Percentiles rank a stretch among this genome's conserved stretches.
These are phyloP conservation scores for Alectoria sarmentosa DNA, from an alignment of 495 filamentous ascomycete genomes.

Conservation along the genomic window DNA sequence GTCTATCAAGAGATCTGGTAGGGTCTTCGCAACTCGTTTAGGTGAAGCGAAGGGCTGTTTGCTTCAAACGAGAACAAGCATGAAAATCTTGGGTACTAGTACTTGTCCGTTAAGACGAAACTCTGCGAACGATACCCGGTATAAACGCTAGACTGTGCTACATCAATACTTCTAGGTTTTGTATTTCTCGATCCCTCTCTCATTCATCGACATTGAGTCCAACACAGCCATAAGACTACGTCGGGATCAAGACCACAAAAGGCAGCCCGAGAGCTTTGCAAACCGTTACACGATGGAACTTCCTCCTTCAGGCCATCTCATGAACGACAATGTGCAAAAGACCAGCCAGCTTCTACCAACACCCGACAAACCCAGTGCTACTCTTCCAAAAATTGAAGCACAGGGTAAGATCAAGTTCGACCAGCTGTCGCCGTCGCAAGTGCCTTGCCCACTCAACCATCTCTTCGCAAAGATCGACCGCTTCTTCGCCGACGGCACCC, in stretches of 20 bases:
- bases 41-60: not conserved
- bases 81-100: not conserved
- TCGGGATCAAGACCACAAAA: not conserved
- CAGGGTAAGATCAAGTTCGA: too few relatives aligned
- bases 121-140: not conserved
- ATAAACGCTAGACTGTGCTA: not conserved
- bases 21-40: too few relatives aligned
- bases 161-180: not conserved
- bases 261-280: not conserved
- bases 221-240: not conserved
- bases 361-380: not conserved
- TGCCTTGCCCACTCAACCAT: not conserved
- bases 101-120: not conserved
- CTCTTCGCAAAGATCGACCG: not conserved
- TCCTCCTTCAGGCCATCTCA: conserved; percentile 2
- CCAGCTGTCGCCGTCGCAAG: not conserved
- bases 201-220: not conserved
- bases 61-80: not conserved
- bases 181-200: not conserved
- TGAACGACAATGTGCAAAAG: not conserved
- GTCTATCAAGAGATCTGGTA: too few relatives aligned
- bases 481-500: not conserved
- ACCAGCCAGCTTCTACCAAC: not conserved
- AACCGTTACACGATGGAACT: not conserved
- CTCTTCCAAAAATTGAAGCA: not conserved